Evolutionary conservation across 2,329 filamentous ascomycete species (phyloP), one percentile per base, ranked within the genome.

Genomic region (Neonectria neomacrospora): DNA sequence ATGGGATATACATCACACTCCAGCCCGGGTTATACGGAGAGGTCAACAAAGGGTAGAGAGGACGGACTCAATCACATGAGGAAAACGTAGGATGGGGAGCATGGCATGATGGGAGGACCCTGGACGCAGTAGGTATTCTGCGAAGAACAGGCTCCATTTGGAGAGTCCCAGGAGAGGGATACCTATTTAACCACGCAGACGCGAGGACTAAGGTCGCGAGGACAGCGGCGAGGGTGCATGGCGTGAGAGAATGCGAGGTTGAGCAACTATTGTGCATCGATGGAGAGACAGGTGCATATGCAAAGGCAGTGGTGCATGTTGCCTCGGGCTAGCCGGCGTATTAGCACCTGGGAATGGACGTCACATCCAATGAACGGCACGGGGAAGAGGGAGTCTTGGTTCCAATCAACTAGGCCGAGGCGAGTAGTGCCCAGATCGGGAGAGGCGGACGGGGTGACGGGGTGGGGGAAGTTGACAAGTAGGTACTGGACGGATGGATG

Each of bases 1-100:
- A 39, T 39, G 74, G 73, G 57, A 78, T 78, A 75, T 78, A 74
- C 76, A 78, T 78, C 67, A 70, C 65, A 56, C 54, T 48, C 41
- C 45, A 45, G 28, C 37, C 28, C 22, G 62, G 42, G 37, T 39
- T 60, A 30, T 30, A 48, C 18, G 48, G 39, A 32, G 20, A 63
- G 16, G 45, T 51, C 57, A 42, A 50, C 53, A 42, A 50, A 41
- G 28, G 39, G 14, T 39, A 52, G 34, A 30, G 47, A 39, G 20
- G 45, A 30, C 28, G 26, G 47, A 32, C 53, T 20, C 23, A 51
- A 45, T 58, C 45, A 64, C 59, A 73, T 67, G 30, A 54, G 62
- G 51, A 56, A 56, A 54, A 69, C 32, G 23, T 23, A 48, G 44
- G 23, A 18, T 44, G 51, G 52, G 63, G 51, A 64, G 61, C 65